Percentiles rank a stretch among this genome's conserved stretches.
These are phyloP conservation scores for Brettanomyces bruxellensis DNA, from an alignment of 805 yeast species.

Conservation along the genomic window DNA sequence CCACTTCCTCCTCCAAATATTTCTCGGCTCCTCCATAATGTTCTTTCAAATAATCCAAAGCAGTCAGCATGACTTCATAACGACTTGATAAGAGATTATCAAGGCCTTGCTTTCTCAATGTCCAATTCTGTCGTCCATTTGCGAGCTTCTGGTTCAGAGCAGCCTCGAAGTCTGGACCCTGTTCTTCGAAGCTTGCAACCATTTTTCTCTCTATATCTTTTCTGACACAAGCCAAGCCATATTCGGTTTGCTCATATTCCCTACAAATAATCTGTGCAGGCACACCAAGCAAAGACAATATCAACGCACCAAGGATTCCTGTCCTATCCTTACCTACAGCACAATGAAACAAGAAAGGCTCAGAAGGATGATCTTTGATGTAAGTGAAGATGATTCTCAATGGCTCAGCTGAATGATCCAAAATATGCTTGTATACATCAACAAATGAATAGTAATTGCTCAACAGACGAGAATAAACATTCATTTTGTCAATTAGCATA, in stretches of 20 bases:
- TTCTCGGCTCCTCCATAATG: slow-evolving; percentile 46
- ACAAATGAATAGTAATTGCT: slow-evolving; percentile 56
- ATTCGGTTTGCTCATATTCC: slow-evolving; percentile 69
- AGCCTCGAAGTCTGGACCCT: too few species aligned
- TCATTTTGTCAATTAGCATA: slow-evolving; percentile 58
- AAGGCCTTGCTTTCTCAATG: slow-evolving; percentile 43
- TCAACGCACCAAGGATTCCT: slow-evolving; percentile 62
- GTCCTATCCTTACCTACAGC: slow-evolving; percentile 87
- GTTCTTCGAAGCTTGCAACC: slow-evolving; percentile 19
- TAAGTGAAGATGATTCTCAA: slow-evolving; percentile 43
- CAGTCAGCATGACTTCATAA: slow-evolving; percentile 61
- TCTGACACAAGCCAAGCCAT: slow-evolving; percentile 34
- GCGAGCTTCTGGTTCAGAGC: too few species aligned
- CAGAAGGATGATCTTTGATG: slow-evolving; percentile 45
- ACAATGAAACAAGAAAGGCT: slow-evolving; percentile 60
- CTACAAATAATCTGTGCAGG: slow-evolving; percentile 56
- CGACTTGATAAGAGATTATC: slow-evolving; percentile 52
- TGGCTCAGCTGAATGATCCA: slow-evolving; percentile 38
- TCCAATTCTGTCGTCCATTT: slow-evolving; percentile 22
- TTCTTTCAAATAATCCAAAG: slow-evolving; percentile 42
- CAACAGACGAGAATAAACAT: slow-evolving; percentile 43
- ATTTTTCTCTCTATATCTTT: slow-evolving; percentile 29
- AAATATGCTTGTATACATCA: slow-evolving; percentile 50
- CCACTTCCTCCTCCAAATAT: slow-evolving; percentile 36
- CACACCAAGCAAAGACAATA: slow-evolving; percentile 55